phyloP scores from a whole-genome alignment of 768 basidiomycete species.

The Boletus rufocinnamomeus region DNA sequence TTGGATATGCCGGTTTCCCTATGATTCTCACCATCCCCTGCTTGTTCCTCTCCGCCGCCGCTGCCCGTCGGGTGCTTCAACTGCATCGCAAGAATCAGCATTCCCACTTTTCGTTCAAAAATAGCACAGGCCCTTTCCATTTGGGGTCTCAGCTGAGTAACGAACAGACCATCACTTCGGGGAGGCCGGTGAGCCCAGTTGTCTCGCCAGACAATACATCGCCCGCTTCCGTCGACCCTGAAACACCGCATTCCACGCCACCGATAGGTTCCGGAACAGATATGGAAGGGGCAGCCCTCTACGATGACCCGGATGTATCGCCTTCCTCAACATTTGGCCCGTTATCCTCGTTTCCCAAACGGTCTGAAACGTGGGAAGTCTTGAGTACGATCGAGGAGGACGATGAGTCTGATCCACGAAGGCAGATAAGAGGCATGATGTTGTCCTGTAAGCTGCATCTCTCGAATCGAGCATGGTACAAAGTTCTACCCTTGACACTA shows the following conservation, averaged over 20 bases:
- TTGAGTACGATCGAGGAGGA: background rate
- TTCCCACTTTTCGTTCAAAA: background rate
- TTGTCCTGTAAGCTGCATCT: conserved; percentile 13
- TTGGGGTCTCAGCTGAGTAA: background rate
- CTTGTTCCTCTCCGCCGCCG: conserved; percentile 43
- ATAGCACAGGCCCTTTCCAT: background rate
- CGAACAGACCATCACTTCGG: background rate
- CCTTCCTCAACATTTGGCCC: background rate
- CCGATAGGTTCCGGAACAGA: background rate
- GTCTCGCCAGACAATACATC: conserved; percentile 26
- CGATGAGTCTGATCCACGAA: background rate
- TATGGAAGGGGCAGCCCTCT: too few relatives aligned
- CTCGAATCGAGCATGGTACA: background rate
- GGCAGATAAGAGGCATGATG: conserved; percentile 1
- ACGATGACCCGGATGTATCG: background rate
- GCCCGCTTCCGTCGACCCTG: conserved; percentile 12
- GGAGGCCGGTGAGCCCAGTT: conserved; percentile 20
- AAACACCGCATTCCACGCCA: background rate
- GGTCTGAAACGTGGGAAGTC: conserved; percentile 8
- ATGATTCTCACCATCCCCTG: conserved; percentile 54
- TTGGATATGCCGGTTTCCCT: conserved; percentile 63
- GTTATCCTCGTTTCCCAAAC: background rate
- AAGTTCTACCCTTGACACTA: background rate
- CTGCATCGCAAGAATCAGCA: conserved; percentile 27
- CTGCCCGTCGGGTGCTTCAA: conserved; percentile 19